phyloP scores from a whole-genome alignment of 1,139 yeast genomes.

The Hanseniaspora uvarum region DNA sequence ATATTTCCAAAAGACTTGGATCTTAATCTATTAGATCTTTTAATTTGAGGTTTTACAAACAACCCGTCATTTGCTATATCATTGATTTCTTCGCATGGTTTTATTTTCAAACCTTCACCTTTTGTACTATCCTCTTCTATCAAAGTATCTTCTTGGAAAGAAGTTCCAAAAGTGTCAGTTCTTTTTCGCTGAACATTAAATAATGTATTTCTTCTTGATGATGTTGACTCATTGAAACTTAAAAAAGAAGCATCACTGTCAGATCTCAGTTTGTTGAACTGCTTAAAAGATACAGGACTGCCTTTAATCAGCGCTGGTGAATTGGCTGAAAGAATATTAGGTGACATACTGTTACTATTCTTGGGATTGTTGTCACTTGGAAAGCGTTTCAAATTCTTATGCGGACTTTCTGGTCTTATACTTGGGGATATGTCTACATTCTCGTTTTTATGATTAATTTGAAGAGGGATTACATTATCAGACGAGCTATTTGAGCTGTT shows the following conservation, averaged over 20 bases:
- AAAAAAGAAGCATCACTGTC: conserved; percentile 15
- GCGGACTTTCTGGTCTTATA: conserved; percentile 4
- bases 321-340: not conserved
- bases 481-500: not conserved
- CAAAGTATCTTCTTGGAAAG: not conserved
- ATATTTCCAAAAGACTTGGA: conserved; percentile 48
- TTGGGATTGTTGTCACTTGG: conserved; percentile 6
- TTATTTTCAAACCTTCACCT: not conserved
- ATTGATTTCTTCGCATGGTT: not conserved
- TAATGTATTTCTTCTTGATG: not conserved
- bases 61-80: not conserved
- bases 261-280: not conserved
- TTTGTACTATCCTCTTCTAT: not conserved
- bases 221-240: not conserved
- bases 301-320: not conserved
- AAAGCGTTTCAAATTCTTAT: conserved; percentile 1
- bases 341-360: not conserved
- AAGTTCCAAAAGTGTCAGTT: not conserved
- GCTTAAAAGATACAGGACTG: not conserved
- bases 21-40: conserved; percentile 39
- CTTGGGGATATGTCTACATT: not conserved
- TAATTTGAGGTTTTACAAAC: conserved; percentile 17
- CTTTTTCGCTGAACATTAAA: not conserved
- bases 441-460: not conserved
- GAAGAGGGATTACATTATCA: not conserved